A percentile compares a stretch with the other conserved stretches of the same genome.
Conservation (phyloP, 2,329 filamentous ascomycete genomes). For the Colletotrichum sp. region DNA sequence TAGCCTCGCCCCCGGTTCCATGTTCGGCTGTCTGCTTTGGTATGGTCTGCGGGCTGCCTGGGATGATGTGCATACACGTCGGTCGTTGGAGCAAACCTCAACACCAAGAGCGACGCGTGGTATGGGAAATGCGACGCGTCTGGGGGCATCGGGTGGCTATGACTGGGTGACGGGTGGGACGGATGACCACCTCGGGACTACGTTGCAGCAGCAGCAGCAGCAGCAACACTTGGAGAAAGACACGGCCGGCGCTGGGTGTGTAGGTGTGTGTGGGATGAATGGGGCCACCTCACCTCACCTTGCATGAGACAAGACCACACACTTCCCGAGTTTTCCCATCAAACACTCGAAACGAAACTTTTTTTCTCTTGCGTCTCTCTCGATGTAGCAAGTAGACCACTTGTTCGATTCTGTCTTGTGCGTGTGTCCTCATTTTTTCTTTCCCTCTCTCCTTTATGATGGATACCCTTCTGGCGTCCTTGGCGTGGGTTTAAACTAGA, state of each 20-base stretch:
- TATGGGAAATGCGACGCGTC: conserved; percentile 20
- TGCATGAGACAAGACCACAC: conserved; percentile 7
- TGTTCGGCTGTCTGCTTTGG: not conserved
- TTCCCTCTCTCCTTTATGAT: not conserved
- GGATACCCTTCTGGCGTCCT: conserved; percentile 22
- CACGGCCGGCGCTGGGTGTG: not conserved
- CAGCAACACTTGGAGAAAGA: not conserved
- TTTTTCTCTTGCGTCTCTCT: not conserved
- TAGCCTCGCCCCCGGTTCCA: not conserved
- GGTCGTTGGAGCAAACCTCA: not conserved
- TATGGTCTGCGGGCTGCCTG: not conserved
- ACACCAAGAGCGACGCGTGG: conserved; percentile 22
- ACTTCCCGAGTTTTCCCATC: not conserved
- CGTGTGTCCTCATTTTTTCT: not conserved
- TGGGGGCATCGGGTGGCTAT: not conserved
- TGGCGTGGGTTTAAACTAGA: conserved; percentile 7
- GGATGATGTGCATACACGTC: not conserved
- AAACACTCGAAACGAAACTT: not conserved
- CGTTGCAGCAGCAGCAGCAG: not conserved
- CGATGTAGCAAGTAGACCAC: conserved; percentile 4
- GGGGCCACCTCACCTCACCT: conserved; percentile 17
- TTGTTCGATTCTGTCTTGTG: not conserved
- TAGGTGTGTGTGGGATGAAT: not conserved
- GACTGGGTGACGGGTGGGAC: conserved; percentile 5
- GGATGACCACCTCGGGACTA: not conserved